Evolutionary conservation across 2,329 filamentous ascomycete species (phyloP).

Genomic region (Hymenoscyphus occultus): DNA sequence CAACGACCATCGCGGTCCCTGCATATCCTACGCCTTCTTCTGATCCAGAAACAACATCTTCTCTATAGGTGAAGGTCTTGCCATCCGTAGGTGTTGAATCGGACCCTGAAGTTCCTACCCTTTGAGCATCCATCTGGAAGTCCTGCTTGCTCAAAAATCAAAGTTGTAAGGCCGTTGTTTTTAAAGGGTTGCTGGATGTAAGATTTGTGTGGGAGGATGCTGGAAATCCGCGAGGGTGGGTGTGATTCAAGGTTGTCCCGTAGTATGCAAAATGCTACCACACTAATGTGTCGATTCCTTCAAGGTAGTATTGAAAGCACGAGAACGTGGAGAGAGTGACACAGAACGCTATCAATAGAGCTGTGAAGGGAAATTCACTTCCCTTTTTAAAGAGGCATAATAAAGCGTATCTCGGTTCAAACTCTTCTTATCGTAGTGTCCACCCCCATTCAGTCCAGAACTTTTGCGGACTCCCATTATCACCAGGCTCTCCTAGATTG

Average conservation of each 20-base stretch:
- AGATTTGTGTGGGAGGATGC: neutral
- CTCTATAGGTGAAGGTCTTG: neutral
- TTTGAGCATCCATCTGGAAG: constrained; percentile 3
- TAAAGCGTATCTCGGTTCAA: neutral
- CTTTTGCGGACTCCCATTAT: neutral
- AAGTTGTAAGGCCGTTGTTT: neutral
- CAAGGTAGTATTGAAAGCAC: neutral
- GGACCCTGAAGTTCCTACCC: neutral
- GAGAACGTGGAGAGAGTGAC: neutral
- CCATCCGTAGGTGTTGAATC: constrained; percentile 5
- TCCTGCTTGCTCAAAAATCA: neutral
- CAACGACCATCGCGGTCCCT: constrained; percentile 32
- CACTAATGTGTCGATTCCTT: neutral
- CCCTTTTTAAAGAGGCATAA: neutral
- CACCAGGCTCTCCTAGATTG: neutral
- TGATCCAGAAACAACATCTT: constrained; percentile 9
- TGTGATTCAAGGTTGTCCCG: neutral
- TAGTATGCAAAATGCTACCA: neutral
- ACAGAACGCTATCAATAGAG: neutral
- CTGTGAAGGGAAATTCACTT: neutral
- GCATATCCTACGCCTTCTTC: constrained; percentile 16
- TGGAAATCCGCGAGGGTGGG: neutral
- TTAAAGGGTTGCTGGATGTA: neutral
- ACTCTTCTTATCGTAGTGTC: neutral
- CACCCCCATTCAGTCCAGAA: neutral